Evolutionary conservation across 805 yeast genomes (phyloP).

Genomic region (Maudiozyma pseudohumilis): DNA sequence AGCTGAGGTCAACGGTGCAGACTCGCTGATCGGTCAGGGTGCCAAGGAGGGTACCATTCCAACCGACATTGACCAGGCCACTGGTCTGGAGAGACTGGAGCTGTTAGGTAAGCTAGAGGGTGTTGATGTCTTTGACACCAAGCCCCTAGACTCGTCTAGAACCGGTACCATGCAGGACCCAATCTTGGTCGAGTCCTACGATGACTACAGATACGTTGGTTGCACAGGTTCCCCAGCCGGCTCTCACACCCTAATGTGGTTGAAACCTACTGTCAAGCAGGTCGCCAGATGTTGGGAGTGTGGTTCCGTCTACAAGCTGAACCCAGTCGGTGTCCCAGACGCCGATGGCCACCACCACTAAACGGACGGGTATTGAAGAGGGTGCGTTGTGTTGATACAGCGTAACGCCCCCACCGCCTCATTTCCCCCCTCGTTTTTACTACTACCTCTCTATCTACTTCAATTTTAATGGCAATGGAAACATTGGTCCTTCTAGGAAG

Average conservation of each 20-base stretch:
- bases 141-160: slow-evolving; percentile 81
- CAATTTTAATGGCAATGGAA: too few species aligned
- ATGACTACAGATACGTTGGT: slow-evolving; percentile 90
- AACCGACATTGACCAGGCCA: slow-evolving; percentile 90
- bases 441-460: too few species aligned
- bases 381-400: too few species aligned
- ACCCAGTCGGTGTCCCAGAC: slow-evolving; percentile 74
- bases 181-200: slow-evolving; percentile 78
- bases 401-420: too few species aligned
- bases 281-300: slow-evolving; percentile 98
- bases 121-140: slow-evolving; percentile 83
- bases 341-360: slow-evolving; percentile 34
- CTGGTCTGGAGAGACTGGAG: slow-evolving; percentile 97
- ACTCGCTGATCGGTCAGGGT: slow-evolving; percentile 82
- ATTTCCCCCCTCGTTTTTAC: too few species aligned
- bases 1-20: slow-evolving; percentile 70
- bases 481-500: too few species aligned
- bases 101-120: slow-evolving; percentile 90
- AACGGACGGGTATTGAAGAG: too few species aligned
- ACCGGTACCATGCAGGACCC: slow-evolving; percentile 88
- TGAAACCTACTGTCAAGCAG: slow-evolving; percentile 72
- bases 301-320: slow-evolving; percentile 86
- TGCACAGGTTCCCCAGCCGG: slow-evolving; percentile 95
- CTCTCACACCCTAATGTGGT: slow-evolving; percentile 86
- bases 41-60: slow-evolving; percentile 80